These are phyloP conservation scores for Ophiostoma sp. DNA, from an alignment of 2,329 filamentous ascomycete species.

Conservation along the genomic window DNA sequence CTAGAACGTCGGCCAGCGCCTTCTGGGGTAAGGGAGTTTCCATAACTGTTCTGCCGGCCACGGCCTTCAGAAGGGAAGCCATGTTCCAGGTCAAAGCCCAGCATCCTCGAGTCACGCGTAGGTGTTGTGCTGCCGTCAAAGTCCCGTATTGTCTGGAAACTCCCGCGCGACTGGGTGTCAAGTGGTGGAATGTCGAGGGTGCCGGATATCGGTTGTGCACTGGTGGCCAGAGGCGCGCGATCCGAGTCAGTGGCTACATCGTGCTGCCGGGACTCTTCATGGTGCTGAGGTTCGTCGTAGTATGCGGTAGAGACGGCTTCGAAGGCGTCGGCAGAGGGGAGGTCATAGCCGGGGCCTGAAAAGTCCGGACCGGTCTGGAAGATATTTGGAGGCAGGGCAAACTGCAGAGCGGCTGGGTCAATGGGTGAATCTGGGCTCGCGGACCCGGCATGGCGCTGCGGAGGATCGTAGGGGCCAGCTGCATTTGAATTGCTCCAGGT, in stretches of 20 bases:
- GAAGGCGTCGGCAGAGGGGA: conserved; percentile 30
- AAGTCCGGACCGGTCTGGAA: conserved; percentile 32
- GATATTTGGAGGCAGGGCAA: conserved; percentile 51
- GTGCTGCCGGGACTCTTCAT: conserved; percentile 29
- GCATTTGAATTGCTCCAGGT: conserved; percentile 47
- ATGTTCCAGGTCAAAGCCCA: conserved; percentile 53
- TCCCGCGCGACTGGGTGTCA: conserved; percentile 45
- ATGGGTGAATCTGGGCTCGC: conserved; percentile 46
- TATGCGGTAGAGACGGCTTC: conserved; percentile 37
- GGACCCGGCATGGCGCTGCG: conserved; percentile 36
- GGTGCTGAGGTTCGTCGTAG: conserved; percentile 40
- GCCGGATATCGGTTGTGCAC: conserved; percentile 51
- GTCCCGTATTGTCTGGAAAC: conserved; percentile 54
- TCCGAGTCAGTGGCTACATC: conserved; percentile 50
- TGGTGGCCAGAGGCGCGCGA: conserved; percentile 51
- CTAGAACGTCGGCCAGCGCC: conserved; percentile 51
- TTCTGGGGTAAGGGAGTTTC: conserved; percentile 50
- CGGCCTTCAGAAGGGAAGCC: conserved; percentile 45
- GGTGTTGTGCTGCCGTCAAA: conserved; percentile 48
- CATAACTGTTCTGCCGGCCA: conserved; percentile 51
- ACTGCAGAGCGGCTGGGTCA: conserved; percentile 49
- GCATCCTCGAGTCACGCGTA: conserved; percentile 48
- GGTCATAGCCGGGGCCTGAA: conserved; percentile 11
- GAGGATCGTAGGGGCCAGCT: conserved; percentile 36
- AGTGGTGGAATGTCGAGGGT: conserved; percentile 39